phyloP scores from a whole-genome alignment of 148 eudicot genomes.

The Rhododendron williamsianum region DNA sequence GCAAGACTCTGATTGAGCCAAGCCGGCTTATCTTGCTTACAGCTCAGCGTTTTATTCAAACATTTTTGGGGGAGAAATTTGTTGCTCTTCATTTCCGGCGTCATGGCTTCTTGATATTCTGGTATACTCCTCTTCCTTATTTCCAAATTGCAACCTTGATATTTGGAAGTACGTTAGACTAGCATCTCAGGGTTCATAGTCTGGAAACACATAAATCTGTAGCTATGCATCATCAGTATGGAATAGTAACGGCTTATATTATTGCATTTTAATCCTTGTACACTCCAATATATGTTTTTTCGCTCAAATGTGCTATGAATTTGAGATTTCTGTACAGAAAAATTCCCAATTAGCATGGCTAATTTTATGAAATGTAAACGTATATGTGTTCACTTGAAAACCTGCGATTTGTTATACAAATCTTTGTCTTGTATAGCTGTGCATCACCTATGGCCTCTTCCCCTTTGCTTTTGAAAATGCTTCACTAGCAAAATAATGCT shows the following conservation, averaged over 20 bases:
- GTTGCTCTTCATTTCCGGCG: slow-evolving; percentile 91
- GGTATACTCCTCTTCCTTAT: slow-evolving; percentile 42
- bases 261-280: background rate
- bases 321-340: background rate
- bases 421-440: background rate
- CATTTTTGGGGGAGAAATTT: slow-evolving; percentile 79
- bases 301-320: background rate
- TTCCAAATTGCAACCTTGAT: background rate
- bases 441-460: background rate
- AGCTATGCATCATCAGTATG: background rate
- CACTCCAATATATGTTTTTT: background rate
- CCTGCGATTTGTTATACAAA: background rate
- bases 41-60: slow-evolving; percentile 93
- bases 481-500: background rate
- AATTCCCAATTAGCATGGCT: background rate
- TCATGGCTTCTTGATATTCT: slow-evolving; percentile 93
- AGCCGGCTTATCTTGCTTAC: slow-evolving; percentile 79
- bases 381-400: background rate
- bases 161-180: background rate
- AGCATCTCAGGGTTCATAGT: background rate
- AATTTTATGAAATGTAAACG: background rate
- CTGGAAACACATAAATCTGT: background rate
- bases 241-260: background rate
- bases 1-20: slow-evolving; percentile 85
- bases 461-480: background rate